Conservation (phyloP, 169 alveolate genomes). For the Cryptosporidium canis region DNA sequence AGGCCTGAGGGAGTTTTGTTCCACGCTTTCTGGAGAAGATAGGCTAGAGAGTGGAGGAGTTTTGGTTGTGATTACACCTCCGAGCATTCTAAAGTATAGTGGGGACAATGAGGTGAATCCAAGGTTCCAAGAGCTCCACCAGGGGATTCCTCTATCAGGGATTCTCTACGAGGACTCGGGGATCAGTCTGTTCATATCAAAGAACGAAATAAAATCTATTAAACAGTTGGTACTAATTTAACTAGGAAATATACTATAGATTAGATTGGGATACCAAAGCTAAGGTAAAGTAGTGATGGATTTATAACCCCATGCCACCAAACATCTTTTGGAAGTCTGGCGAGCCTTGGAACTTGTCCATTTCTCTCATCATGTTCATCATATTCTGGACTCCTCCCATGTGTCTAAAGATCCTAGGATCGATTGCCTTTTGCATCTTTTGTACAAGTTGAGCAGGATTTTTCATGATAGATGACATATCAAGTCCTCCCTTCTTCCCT, state of each 20-base stretch:
- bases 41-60: conserved; percentile 29
- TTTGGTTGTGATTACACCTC: conserved; percentile 13
- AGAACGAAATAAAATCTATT: conserved; percentile 13
- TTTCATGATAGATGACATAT: conserved; percentile 89
- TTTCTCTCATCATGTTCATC: conserved; percentile 93
- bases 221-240: conserved; percentile 12
- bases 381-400: conserved; percentile 96
- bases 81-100: neutral
- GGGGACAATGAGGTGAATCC: conserved; percentile 24
- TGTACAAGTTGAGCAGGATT: conserved; percentile 94
- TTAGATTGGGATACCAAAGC: neutral
- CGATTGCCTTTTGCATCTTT: conserved; percentile 93
- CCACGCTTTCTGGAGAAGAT: neutral
- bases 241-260: neutral
- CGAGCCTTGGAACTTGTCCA: conserved; percentile 74
- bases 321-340: conserved; percentile 66
- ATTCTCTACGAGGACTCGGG: conserved; percentile 24
- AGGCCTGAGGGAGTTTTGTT: conserved; percentile 17
- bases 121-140: conserved; percentile 3
- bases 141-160: conserved; percentile 31
- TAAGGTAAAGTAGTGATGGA: neutral
- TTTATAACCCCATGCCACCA: conserved; percentile 53
- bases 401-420: conserved; percentile 93
- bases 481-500: conserved; percentile 87
- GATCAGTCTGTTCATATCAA: conserved; percentile 10